Conservation (phyloP, 768 basidiomycete genomes). For the Pleurotus ostreatus region DNA sequence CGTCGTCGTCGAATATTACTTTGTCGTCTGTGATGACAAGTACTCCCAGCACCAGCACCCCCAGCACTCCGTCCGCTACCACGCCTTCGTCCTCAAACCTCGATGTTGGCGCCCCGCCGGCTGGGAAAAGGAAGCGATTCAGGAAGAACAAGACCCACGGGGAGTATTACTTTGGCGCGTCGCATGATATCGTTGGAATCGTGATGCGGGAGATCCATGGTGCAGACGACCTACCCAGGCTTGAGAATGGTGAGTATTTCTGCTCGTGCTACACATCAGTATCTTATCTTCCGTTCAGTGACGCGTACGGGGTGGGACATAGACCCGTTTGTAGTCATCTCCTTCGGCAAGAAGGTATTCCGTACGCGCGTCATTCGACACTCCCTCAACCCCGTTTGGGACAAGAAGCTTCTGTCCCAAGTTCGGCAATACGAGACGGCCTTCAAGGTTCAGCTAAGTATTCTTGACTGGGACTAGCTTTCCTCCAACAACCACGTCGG, state of each 20-base stretch:
- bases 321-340: conserved; percentile 95
- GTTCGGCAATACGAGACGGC: conserved; percentile 81
- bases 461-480: conserved; percentile 97
- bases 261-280: background rate
- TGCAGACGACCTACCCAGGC: conserved; percentile 79
- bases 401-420: conserved; percentile 94
- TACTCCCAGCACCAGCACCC: background rate
- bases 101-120: background rate
- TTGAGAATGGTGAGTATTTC: conserved; percentile 73
- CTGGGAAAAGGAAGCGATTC: conserved; percentile 10
- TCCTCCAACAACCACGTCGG: conserved; percentile 88
- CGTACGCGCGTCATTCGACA: conserved; percentile 87
- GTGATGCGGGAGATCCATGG: conserved; percentile 90
- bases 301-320: conserved; percentile 90
- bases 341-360: conserved; percentile 97
- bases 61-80: background rate
- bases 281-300: conserved; percentile 39
- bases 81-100: background rate
- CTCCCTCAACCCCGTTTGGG: conserved; percentile 81
- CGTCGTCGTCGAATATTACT: background rate
- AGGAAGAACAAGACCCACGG: conserved; percentile 13
- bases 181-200: conserved; percentile 86
- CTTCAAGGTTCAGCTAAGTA: conserved; percentile 25
- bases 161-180: conserved; percentile 53
- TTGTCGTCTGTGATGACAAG: no score